A percentile compares a stretch with the other conserved stretches of the same genome.
phyloP scores from a whole-genome alignment of 306 rosid genomes.

The Malus asiatica region DNA sequence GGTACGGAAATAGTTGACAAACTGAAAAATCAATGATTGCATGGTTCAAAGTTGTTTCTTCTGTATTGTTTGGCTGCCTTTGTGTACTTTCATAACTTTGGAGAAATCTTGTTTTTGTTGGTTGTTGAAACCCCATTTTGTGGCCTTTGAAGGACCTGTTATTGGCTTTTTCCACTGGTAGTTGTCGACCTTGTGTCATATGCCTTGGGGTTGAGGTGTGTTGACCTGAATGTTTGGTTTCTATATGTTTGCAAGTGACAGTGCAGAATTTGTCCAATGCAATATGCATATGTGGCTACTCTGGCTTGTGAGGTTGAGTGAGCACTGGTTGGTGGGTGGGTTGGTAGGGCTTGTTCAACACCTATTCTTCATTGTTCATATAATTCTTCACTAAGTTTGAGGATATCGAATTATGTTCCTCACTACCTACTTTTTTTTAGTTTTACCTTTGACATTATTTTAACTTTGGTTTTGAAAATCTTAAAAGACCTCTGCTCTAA shows the following conservation, averaged over 20 bases:
- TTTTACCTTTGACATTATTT: not conserved
- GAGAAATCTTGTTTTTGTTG: not conserved
- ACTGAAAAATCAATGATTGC: not conserved
- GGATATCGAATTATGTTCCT: not conserved
- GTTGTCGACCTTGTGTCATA: not conserved
- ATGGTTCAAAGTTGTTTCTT: not conserved
- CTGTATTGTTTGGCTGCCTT: not conserved
- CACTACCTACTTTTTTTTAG: not conserved
- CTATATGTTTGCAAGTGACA: not conserved
- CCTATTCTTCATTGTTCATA: not conserved
- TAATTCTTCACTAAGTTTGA: not conserved
- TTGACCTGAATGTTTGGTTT: not conserved
- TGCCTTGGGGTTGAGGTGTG: not conserved
- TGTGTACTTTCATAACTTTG: not conserved
- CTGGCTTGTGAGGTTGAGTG: not conserved
- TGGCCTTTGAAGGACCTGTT: not conserved
- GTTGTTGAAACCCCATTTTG: not conserved
- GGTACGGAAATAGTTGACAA: slow-evolving; percentile 36
- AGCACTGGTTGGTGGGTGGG: not conserved
- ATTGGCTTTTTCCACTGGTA: not conserved
- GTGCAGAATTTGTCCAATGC: not conserved
- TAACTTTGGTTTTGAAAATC: not conserved
- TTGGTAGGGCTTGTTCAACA: not conserved
- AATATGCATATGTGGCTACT: not conserved
- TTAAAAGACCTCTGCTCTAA: not conserved